These are phyloP conservation scores for Chaetomium fimeti DNA, from an alignment of 495 filamentous ascomycete genomes.

Conservation along the genomic window DNA sequence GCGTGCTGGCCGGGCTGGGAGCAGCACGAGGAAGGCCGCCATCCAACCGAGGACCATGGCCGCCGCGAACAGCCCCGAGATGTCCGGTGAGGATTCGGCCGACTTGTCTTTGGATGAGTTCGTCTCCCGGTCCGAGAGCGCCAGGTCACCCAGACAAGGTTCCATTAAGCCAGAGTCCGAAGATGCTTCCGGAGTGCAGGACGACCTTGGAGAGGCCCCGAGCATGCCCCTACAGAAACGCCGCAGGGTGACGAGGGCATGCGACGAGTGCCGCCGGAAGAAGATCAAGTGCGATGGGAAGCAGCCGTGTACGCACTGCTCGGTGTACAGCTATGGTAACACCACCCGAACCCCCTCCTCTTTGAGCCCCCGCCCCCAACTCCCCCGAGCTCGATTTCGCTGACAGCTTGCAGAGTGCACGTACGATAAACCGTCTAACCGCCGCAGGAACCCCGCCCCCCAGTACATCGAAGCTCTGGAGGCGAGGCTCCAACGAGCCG, in stretches of 20 bases:
- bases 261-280: conserved; percentile 94
- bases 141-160: conserved; percentile 25
- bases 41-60: conserved; percentile 15
- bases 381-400: conserved; percentile 20
- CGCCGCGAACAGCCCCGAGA: conserved; percentile 28
- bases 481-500: conserved; percentile 76
- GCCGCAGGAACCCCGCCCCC: conserved; percentile 88
- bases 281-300: conserved; percentile 99
- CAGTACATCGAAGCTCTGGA: conserved; percentile 94
- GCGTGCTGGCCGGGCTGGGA: conserved; percentile 23
- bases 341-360: conserved; percentile 15
- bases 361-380: background rate
- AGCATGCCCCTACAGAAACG: conserved; percentile 75
- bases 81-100: conserved; percentile 41
- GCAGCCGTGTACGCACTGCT: conserved; percentile 96
- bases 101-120: conserved; percentile 37
- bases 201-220: conserved; percentile 29
- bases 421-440: conserved; percentile 96
- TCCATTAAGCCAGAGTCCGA: conserved; percentile 34
- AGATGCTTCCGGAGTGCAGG: conserved; percentile 23
- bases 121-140: conserved; percentile 36
- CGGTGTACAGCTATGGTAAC: conserved; percentile 96
- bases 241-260: conserved; percentile 83
- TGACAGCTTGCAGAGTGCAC: conserved; percentile 74
- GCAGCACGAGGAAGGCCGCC: conserved; percentile 26